These are phyloP conservation scores for Neopestalotiopsis sp. DNA, from an alignment of 2,329 filamentous ascomycete species.

Conservation along the genomic window DNA sequence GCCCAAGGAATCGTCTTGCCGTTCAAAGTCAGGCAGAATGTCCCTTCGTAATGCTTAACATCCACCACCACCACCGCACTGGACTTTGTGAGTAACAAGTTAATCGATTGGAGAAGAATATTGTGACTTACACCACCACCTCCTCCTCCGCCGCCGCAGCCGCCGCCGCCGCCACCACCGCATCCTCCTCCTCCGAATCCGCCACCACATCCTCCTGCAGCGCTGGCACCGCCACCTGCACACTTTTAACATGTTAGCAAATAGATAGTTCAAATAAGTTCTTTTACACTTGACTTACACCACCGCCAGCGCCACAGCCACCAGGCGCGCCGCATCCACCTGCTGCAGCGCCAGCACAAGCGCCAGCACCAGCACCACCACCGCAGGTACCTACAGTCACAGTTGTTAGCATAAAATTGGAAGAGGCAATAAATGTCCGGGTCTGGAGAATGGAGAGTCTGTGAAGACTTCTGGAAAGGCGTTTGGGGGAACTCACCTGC, in stretches of 20 bases:
- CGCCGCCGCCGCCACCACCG: constrained; percentile 33
- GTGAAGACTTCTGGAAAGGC: too few species aligned
- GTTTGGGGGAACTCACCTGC: constrained; percentile 15
- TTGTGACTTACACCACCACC: constrained; percentile 24
- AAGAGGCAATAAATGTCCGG: too few species aligned
- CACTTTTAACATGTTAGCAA: constrained; percentile 22
- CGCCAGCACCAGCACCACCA: constrained; percentile 36
- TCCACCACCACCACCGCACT: constrained; percentile 30
- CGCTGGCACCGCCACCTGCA: constrained; percentile 38
- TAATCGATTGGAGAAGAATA: not conserved
- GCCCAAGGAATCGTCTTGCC: too few species aligned
- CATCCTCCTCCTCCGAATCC: constrained; percentile 26
- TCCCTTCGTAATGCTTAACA: not conserved
- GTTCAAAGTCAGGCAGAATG: not conserved
- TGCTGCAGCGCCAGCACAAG: constrained; percentile 42
- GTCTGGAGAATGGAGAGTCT: too few species aligned
- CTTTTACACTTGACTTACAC: constrained; percentile 22
- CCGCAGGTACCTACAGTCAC: constrained; percentile 51
- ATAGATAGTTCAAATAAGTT: not conserved
- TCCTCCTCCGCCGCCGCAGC: constrained; percentile 21
- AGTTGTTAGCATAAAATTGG: too few species aligned
- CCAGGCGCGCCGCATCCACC: constrained; percentile 41
- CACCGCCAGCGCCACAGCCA: constrained; percentile 27
- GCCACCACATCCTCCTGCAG: constrained; percentile 34
- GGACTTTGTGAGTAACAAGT: constrained; percentile 8